A percentile compares a stretch with the other conserved stretches of the same genome.
phyloP scores from a whole-genome alignment of 331 rosid species.

The Stylosanthes scabra region DNA sequence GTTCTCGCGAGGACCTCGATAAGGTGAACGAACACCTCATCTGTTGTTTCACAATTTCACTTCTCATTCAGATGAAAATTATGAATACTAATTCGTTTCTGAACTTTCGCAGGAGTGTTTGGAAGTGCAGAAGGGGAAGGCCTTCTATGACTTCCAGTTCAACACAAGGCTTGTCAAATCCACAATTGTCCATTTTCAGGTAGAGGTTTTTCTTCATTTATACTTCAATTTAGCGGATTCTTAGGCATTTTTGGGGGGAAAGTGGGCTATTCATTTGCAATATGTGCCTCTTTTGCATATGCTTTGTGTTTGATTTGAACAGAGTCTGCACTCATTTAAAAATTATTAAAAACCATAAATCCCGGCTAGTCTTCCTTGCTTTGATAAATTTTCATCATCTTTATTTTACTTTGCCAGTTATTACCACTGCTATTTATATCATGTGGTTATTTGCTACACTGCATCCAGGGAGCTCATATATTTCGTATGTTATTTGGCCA shows the following conservation, averaged over 20 bases:
- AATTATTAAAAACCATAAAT: neutral
- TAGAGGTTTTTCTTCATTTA: constrained; percentile 42
- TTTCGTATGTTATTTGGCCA: constrained; percentile 24
- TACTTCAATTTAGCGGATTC: neutral
- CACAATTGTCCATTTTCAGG: constrained; percentile 96
- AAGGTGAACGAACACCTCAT: constrained; percentile 51
- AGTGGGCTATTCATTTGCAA: neutral
- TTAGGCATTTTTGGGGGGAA: neutral
- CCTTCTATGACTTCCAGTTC: constrained; percentile 85
- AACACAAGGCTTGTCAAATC: constrained; percentile 93
- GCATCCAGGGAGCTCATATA: constrained; percentile 2
- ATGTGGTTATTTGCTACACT: constrained; percentile 21
- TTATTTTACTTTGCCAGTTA: neutral
- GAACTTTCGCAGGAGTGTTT: constrained; percentile 67
- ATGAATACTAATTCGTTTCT: neutral
- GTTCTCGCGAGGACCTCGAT: constrained; percentile 59
- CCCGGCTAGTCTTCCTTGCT: neutral
- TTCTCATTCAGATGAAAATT: neutral
- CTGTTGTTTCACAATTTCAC: neutral
- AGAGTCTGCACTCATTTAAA: neutral
- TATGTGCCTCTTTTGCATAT: too few species aligned
- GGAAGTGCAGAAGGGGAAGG: constrained; percentile 65
- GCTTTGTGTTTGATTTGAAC: constrained; percentile 5
- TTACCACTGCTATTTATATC: constrained; percentile 6
- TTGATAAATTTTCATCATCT: constrained; percentile 3